Percentiles rank a stretch among this genome's conserved stretches.
phyloP scores from a whole-genome alignment of 192 early-diverging fungal species.

The Kappamyces sp. region DNA sequence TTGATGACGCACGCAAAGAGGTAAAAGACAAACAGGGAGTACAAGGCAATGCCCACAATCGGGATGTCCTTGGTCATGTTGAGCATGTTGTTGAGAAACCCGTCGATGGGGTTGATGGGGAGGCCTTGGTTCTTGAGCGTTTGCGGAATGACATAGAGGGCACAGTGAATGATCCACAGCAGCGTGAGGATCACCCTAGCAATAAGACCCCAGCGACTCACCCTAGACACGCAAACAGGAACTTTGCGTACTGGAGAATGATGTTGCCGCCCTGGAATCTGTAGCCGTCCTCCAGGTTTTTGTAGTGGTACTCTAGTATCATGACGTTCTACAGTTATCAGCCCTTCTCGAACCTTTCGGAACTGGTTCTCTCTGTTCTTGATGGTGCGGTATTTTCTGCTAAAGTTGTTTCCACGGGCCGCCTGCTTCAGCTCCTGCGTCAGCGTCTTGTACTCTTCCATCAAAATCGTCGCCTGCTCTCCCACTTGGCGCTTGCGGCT shows the following conservation, averaged over 20 bases:
- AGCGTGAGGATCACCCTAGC: slow-evolving; percentile 42
- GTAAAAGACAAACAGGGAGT: slow-evolving; percentile 53
- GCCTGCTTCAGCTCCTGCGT: slow-evolving; percentile 40
- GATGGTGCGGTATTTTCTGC: slow-evolving; percentile 31
- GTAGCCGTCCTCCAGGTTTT: slow-evolving; percentile 45
- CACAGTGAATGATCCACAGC: slow-evolving; percentile 55
- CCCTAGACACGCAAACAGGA: slow-evolving; percentile 42
- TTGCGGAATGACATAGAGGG: slow-evolving; percentile 44
- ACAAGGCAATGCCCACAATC: slow-evolving; percentile 51
- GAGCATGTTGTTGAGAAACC: slow-evolving; percentile 54
- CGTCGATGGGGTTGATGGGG: slow-evolving; percentile 24
- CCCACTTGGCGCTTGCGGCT: slow-evolving; percentile 50
- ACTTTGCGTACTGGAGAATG: slow-evolving; percentile 36
- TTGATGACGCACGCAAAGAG: slow-evolving; percentile 53
- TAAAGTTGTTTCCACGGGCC: slow-evolving; percentile 27
- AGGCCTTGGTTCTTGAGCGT: slow-evolving; percentile 24
- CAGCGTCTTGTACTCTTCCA: slow-evolving; percentile 44
- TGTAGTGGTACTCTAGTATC: slow-evolving; percentile 53
- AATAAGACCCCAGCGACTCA: slow-evolving; percentile 12
- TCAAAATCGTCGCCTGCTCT: slow-evolving; percentile 36
- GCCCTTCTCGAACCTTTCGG: slow-evolving; percentile 30
- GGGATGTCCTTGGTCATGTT: slow-evolving; percentile 35
- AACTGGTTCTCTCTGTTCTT: slow-evolving; percentile 49
- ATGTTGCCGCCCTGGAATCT: slow-evolving; percentile 48
- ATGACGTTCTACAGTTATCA: slow-evolving; percentile 38